Evolutionary conservation across 176 grass and related monocot genomes (phyloP), one percentile per base, ranked within the genome.

Genomic region (Poa pratensis): DNA sequence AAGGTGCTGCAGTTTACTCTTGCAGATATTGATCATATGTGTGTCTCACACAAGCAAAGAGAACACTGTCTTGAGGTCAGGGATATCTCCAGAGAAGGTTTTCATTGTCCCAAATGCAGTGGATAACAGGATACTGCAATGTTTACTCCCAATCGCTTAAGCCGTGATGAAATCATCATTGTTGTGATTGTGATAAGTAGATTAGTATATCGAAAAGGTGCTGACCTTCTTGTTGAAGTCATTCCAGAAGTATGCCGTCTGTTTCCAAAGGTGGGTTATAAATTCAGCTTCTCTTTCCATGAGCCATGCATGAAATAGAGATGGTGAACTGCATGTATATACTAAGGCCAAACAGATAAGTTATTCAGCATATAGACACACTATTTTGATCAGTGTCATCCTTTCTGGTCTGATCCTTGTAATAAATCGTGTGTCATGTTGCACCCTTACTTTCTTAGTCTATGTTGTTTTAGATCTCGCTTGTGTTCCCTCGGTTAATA

Each of bases 81-180:
- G 95, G 86, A 97, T 97, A 88, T 78, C 85, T 82, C 92, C 92
- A 13, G 82, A 93, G 51, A 94, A 84, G 23, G 95, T 97, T 80
- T 94, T 97, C 77, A 90, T 97, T 83, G 86, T 97, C 73, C 95
- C 95, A 75, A 97, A 97, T 91, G 95, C 95, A 16, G 95, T 97
- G 77, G 95, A 97, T n/a, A n/a, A n/a, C n/a, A n/a, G n/a, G n/a
- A n/a, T 88, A 97, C 95, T 61, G 90, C 92, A 86, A 91, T 97
- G 95, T 97, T 97, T 89, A 97, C 86, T 69, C 92, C 88, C 37
- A 65, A 83, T 19, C 90, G 88, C 48, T 82, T 93, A 58, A 87
- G 75, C 23, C 89, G 84, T 42, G 90, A 94, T 91, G 95, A 97
- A 89, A 90, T 97, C 82, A 85, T 97, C 69, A 91, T 97, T 64